A percentile compares a stretch with the other conserved stretches of the same genome.
phyloP scores from a whole-genome alignment of 1,284 basidiomycete genomes.

The Gymnopus androsaceus region DNA sequence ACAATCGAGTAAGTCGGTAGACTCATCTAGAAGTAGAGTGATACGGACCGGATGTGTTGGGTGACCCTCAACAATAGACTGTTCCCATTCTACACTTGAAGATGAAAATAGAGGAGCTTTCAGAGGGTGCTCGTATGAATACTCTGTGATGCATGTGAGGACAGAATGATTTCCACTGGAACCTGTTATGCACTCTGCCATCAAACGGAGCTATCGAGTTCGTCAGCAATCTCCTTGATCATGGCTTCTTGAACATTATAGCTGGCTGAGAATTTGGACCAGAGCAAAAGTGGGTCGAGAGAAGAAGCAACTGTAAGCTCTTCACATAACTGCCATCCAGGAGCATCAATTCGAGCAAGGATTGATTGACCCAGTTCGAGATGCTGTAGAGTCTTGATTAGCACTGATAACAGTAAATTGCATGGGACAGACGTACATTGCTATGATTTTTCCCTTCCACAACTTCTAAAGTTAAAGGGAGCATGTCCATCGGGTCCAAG shows the following conservation, averaged over 20 bases:
- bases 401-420: not conserved
- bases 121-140: conserved; percentile 49
- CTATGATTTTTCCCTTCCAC: conserved; percentile 1
- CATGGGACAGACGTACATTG: not conserved
- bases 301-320: conserved; percentile 24
- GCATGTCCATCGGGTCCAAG: conserved; percentile 54
- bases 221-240: conserved; percentile 39
- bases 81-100: conserved; percentile 54
- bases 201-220: conserved; percentile 43
- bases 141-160: conserved; percentile 28
- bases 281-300: conserved; percentile 38
- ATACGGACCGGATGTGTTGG: conserved; percentile 52
- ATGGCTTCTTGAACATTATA: conserved; percentile 38
- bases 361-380: conserved; percentile 27
- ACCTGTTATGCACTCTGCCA: conserved; percentile 46
- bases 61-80: conserved; percentile 57
- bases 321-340: conserved; percentile 29
- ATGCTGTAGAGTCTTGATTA: conserved; percentile 25
- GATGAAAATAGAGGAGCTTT: conserved; percentile 41
- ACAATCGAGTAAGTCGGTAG: not conserved
- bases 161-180: not conserved
- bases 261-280: conserved; percentile 42
- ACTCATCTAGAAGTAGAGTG: not conserved
- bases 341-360: conserved; percentile 23
- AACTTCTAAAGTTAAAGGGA: conserved; percentile 39